phyloP scores from a whole-genome alignment of 2,329 filamentous ascomycete genomes.

The Emmonsiellopsis sp. region DNA sequence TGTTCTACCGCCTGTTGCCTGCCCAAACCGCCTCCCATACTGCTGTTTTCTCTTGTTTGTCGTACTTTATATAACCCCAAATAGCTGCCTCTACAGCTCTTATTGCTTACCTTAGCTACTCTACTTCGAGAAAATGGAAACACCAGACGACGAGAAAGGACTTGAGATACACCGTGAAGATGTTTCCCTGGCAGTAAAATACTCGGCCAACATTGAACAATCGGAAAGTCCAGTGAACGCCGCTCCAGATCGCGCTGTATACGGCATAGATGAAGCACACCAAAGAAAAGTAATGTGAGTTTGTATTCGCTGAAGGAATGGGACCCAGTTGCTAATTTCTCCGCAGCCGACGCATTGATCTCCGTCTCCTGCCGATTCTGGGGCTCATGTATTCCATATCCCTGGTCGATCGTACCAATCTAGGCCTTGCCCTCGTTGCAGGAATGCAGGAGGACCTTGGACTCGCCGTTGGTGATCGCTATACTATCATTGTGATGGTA shows the following conservation, averaged over 20 bases:
- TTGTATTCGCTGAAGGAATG: background rate
- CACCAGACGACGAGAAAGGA: background rate
- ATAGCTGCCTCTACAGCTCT: no score
- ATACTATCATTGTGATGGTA: conserved; percentile 19
- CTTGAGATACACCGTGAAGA: background rate
- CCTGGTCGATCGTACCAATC: conserved; percentile 30
- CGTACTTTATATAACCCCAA: no score
- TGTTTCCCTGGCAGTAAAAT: background rate
- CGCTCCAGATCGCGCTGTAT: background rate
- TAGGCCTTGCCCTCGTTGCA: conserved; percentile 23
- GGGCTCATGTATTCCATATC: conserved; percentile 31
- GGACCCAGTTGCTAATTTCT: background rate
- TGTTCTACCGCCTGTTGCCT: no score
- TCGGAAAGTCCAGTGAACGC: background rate
- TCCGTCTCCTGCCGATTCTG: conserved; percentile 30
- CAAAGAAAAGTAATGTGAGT: background rate
- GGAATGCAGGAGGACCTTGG: conserved; percentile 20
- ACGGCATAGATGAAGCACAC: background rate
- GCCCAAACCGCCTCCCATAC: no score
- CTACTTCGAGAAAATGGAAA: no score
- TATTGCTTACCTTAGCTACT: no score
- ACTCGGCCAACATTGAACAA: background rate
- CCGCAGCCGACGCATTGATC: conserved; percentile 18
- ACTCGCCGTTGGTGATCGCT: conserved; percentile 17
- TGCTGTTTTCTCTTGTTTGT: no score